Conservation (phyloP, 129 eudicot genomes). For the Cynara cardunculus region DNA sequence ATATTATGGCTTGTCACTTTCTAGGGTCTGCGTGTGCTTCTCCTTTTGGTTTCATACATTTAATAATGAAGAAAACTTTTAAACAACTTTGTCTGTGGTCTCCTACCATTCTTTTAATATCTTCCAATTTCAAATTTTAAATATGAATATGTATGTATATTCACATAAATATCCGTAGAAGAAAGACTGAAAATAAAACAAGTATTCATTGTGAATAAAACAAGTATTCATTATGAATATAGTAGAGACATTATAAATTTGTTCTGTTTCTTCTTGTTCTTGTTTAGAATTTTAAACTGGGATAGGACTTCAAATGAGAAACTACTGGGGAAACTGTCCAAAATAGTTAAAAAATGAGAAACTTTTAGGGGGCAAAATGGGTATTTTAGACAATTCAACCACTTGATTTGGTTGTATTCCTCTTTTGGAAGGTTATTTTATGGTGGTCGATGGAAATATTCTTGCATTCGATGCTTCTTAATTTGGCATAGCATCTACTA, state of each 20-base stretch:
- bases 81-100: constrained; percentile 22
- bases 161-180: neutral
- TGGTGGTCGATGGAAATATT: neutral
- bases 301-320: neutral
- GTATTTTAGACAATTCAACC: neutral
- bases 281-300: neutral
- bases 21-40: constrained; percentile 23
- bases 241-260: neutral
- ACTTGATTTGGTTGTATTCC: neutral
- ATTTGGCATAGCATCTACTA: neutral
- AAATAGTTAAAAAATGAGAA: too few relatives aligned
- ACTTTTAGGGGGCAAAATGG: too few relatives aligned
- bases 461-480: neutral
- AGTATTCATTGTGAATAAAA: too few relatives aligned
- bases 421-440: neutral
- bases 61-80: constrained; percentile 9
- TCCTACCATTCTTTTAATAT: constrained; percentile 21
- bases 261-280: neutral
- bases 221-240: neutral
- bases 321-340: neutral
- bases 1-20: constrained; percentile 25
- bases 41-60: constrained; percentile 16
- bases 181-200: neutral
- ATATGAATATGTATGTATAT: neutral
- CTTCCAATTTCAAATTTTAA: constrained; percentile 15